Evolutionary conservation across 305 asterid species (phyloP).

Genomic region (Withania somnifera): DNA sequence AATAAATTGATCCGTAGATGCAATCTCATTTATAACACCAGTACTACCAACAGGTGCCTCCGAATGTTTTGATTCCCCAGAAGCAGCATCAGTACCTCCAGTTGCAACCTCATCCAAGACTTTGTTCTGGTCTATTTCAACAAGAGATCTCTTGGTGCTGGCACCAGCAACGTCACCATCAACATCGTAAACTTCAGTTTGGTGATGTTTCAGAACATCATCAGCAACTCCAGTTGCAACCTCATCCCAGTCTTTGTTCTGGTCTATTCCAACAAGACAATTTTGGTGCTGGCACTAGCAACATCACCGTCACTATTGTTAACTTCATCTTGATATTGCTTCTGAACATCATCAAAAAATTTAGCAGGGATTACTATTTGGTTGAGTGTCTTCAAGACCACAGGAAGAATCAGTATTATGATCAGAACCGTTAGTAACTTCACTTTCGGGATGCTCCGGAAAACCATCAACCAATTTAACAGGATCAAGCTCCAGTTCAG

Average conservation of each 20-base stretch:
- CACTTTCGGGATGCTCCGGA: not conserved
- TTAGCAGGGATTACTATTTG: conserved; percentile 4
- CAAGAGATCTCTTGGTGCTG: not conserved
- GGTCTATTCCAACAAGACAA: not conserved
- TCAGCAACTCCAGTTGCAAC: conserved; percentile 1
- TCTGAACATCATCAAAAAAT: not conserved
- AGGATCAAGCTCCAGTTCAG: not conserved
- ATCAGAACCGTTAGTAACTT: not conserved
- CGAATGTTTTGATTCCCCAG: not conserved
- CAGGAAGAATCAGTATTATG: not conserved
- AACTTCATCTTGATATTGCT: not conserved
- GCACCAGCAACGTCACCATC: not conserved
- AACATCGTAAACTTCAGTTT: not conserved
- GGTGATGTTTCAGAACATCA: not conserved
- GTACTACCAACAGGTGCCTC: not conserved
- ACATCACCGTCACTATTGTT: not conserved
- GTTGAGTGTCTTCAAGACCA: conserved; percentile 10
- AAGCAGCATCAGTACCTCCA: not conserved
- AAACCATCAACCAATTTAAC: not conserved
- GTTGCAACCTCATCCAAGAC: conserved; percentile 11
- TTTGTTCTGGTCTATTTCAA: not conserved
- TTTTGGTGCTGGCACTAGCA: not conserved
- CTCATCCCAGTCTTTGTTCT: conserved; percentile 7
- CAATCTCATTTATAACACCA: not conserved
- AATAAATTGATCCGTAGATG: not conserved